These are phyloP conservation scores for Ascochyta koolunga DNA, from an alignment of 2,329 filamentous ascomycete genomes.

Conservation along the genomic window DNA sequence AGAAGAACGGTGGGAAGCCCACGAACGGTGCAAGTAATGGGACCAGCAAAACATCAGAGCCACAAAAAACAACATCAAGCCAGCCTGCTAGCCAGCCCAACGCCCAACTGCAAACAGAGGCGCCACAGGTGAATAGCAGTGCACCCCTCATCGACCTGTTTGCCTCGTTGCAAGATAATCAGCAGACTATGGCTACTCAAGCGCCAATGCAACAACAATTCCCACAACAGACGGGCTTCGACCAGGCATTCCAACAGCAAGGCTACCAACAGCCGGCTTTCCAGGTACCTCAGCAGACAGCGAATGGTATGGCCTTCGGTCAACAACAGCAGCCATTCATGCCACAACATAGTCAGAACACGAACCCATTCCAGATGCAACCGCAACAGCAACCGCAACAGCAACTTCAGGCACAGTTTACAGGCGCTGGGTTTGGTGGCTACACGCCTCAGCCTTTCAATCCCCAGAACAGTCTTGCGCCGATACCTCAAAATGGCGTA, in stretches of 20 bases:
- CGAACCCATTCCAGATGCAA: conserved; percentile 91
- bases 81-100: conserved; percentile 35
- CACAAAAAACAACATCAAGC: conserved; percentile 35
- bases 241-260: conserved; percentile 26
- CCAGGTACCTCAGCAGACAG: conserved; percentile 52
- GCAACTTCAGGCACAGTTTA: conserved; percentile 65
- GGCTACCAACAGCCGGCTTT: conserved; percentile 30
- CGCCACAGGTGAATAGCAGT: conserved; percentile 24
- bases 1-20: conserved; percentile 57
- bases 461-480: conserved; percentile 50
- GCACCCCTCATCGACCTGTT: conserved; percentile 45
- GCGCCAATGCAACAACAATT: conserved; percentile 44
- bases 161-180: conserved; percentile 42
- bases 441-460: conserved; percentile 70
- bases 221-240: conserved; percentile 37
- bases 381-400: conserved; percentile 51
- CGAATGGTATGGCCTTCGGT: conserved; percentile 30
- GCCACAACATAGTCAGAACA: conserved; percentile 66
- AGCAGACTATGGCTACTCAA: conserved; percentile 44
- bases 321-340: conserved; percentile 58
- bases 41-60: conserved; percentile 47
- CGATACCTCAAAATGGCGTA: conserved; percentile 58
- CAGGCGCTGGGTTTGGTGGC: conserved; percentile 83
- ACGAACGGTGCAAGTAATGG: conserved; percentile 35
- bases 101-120: conserved; percentile 27